A percentile compares a stretch with the other conserved stretches of the same genome.
These are phyloP conservation scores for Xylaria sp. DNA, from an alignment of 2,329 filamentous ascomycete genomes.

Conservation along the genomic window DNA sequence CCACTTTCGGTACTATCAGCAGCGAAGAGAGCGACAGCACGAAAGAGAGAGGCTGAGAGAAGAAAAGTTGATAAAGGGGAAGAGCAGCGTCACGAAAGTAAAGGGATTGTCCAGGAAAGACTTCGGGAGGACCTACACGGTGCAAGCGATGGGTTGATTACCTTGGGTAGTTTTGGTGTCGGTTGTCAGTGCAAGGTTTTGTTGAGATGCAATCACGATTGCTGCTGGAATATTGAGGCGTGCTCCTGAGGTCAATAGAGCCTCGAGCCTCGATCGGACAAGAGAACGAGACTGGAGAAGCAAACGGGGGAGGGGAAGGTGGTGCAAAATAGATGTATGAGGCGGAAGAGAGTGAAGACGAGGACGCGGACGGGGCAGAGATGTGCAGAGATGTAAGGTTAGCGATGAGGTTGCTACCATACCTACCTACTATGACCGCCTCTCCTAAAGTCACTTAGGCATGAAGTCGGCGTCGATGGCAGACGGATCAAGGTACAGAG, in stretches of 20 bases:
- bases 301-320: slow-evolving; percentile 1
- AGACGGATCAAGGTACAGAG: background rate
- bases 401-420: background rate
- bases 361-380: background rate
- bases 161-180: background rate
- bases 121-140: background rate
- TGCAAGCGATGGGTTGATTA: background rate
- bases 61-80: background rate
- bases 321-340: slow-evolving; percentile 13
- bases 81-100: background rate
- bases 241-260: background rate
- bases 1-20: background rate
- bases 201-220: slow-evolving; percentile 4
- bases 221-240: background rate
- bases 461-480: background rate
- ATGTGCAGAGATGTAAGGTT: background rate
- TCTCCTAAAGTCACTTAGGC: background rate
- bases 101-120: background rate
- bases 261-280: background rate
- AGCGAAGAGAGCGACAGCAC: background rate
- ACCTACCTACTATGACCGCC: background rate
- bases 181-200: background rate
- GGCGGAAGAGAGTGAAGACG: background rate
- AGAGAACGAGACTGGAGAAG: background rate
- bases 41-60: background rate